Percentiles rank a stretch among this genome's conserved stretches.
phyloP scores from a whole-genome alignment of 2,329 filamentous ascomycete genomes.

The Penicillium sp. region DNA sequence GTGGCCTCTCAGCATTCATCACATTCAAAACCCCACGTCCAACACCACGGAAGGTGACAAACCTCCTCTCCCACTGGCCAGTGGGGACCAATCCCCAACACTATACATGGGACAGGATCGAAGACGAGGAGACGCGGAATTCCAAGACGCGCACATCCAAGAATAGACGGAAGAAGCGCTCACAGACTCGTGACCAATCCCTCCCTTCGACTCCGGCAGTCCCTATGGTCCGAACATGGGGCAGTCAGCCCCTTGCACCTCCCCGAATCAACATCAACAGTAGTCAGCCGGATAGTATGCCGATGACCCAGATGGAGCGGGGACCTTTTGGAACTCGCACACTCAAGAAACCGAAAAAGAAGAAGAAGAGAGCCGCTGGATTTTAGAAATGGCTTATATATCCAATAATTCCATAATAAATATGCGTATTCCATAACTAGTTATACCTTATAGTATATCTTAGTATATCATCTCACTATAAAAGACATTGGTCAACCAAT shows the following conservation, averaged over 20 bases:
- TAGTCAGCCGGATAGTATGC: conserved; percentile 38
- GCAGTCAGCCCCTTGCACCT: conserved; percentile 34
- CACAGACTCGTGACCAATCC: conserved; percentile 21
- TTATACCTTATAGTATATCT: too few relatives aligned
- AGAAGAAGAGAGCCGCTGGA: conserved; percentile 43
- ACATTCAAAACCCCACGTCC: conserved; percentile 25
- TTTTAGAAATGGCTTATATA: conserved; percentile 31
- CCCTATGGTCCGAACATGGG: conserved; percentile 30
- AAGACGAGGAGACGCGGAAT: conserved; percentile 23
- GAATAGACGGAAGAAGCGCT: conserved; percentile 30
- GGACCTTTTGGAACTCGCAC: conserved; percentile 42
- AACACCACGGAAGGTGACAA: conserved; percentile 26
- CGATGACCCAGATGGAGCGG: conserved; percentile 45
- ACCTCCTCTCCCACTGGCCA: conserved; percentile 41
- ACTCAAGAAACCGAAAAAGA: conserved; percentile 37
- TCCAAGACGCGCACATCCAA: conserved; percentile 20
- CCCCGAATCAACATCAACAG: conserved; percentile 27
- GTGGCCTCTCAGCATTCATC: conserved; percentile 33
- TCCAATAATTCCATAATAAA: neutral
- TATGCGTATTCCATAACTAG: neutral
- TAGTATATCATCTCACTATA: neutral
- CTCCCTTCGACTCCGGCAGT: conserved; percentile 28
- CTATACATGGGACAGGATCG: conserved; percentile 37
- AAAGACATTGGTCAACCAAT: conserved; percentile 12
- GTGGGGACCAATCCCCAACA: conserved; percentile 32